Conservation (phyloP, 2,329 filamentous ascomycete genomes). For the Pestalotiopsis sp. region DNA sequence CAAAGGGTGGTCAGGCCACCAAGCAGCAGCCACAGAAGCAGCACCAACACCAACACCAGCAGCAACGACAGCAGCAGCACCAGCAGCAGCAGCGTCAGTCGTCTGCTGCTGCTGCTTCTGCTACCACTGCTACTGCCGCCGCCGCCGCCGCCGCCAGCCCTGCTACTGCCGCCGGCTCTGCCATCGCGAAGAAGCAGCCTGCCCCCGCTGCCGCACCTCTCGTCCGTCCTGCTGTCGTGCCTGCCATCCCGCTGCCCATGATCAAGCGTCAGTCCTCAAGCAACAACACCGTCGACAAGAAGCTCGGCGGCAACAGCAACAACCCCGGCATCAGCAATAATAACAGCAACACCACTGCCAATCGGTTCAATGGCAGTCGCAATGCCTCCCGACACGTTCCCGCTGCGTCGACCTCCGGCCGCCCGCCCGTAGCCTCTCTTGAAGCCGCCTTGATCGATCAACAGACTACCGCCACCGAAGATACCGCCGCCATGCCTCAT, state of each 20-base stretch:
- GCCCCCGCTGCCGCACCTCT: slow-evolving; percentile 15
- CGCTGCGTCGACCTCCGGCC: slow-evolving; percentile 23
- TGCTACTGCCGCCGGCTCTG: slow-evolving; percentile 4
- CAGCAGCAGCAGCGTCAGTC: not conserved
- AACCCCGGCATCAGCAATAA: not conserved
- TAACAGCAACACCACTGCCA: not conserved
- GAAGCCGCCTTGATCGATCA: slow-evolving; percentile 33
- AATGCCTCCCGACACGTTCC: slow-evolving; percentile 16
- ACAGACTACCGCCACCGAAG: slow-evolving; percentile 13
- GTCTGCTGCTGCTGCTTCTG: slow-evolving; percentile 13
- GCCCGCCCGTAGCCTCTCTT: slow-evolving; percentile 29
- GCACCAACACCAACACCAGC: slow-evolving; percentile 20
- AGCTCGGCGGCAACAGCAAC: not conserved
- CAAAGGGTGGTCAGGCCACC: slow-evolving; percentile 24
- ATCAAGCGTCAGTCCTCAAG: slow-evolving; percentile 26
- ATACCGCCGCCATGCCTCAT: not conserved
- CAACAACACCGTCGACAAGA: slow-evolving; percentile 9
- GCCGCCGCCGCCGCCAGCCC: slow-evolving; percentile 3
- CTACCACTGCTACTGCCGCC: slow-evolving; percentile 14
- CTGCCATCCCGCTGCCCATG: slow-evolving; percentile 34
- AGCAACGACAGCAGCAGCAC: not conserved
- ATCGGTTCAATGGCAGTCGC: not conserved
- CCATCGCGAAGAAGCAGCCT: slow-evolving; percentile 21
- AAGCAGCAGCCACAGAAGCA: slow-evolving; percentile 16
- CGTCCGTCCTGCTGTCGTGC: slow-evolving; percentile 28